Evolutionary conservation across 1,284 basidiomycete genomes (phyloP), one percentile per base, ranked within the genome.

Genomic region (Sphaerobolus stellatus): DNA sequence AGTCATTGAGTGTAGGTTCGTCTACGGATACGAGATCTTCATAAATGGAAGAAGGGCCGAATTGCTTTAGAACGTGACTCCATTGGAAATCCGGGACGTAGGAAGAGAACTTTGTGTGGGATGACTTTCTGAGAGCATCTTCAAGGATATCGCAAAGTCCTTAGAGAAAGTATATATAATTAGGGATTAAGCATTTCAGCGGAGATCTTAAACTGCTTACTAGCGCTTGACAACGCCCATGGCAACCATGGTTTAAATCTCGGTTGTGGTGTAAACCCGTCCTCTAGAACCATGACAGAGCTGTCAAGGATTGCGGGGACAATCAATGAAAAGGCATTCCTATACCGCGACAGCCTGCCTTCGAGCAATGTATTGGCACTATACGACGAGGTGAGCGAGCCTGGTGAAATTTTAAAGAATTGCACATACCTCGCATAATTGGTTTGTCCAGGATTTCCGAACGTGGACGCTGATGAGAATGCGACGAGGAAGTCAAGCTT

Each of bases 51-150:
- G 65, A 65, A n/a, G 53, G 33, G 6, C 68, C 68, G 33, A 67
- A 54, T 47, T 57, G 58, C 7, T 48, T 57, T 5, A 53, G 56
- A 2, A 69, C 63, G 1, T 25, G 44, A 2, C 52, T 43, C 70
- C 70, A 72, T 50, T 70, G 57, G 48, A 70, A 60, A 51, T 62
- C 60, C n/a, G 70, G 70, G 14, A 72, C 59, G 54, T 72, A 70
- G 25, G 61, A 57, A 50, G 58, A 58, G 51, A 66, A 57, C 2
- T 56, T 50, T 1, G 60, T 61, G 5, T 61, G 49, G 14, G 52
- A 50, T 14, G 67, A 40, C 50, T 62, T 64, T 22, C 50, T 36
- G 5, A 71, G 59, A 2, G 62, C 66, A 40, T 68, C 68, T 8
- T 61, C 68, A 18, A 71, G 48, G 48, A 58, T 73, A 3, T 57